A percentile compares a stretch with the other conserved stretches of the same genome.
Conservation (phyloP, 805 yeast species). For the Teunomyces panamensis region DNA sequence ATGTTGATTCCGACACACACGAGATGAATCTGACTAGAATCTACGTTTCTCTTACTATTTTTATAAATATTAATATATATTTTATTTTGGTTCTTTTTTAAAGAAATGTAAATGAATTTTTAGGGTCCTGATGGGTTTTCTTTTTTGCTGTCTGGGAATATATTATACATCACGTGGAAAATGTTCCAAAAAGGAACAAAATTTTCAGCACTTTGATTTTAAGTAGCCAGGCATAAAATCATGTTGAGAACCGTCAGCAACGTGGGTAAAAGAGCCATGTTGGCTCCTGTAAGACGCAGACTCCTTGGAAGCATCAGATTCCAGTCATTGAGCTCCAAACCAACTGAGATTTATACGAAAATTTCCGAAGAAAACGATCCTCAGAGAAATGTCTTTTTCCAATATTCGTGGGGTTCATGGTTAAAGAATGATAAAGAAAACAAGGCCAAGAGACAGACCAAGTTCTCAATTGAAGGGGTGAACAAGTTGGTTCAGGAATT, state of each 20-base stretch:
- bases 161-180: neutral
- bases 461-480: slow-evolving; percentile 78
- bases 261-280: neutral
- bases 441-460: slow-evolving; percentile 72
- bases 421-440: slow-evolving; percentile 71
- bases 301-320: neutral
- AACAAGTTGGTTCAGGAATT: slow-evolving; percentile 50
- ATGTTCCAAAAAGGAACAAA: neutral
- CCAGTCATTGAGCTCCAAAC: slow-evolving; percentile 12
- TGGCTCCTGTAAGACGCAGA: neutral
- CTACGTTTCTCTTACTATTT: too few species aligned
- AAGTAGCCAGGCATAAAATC: neutral
- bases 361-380: slow-evolving; percentile 64
- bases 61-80: too few species aligned
- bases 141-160: too few species aligned
- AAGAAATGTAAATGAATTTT: neutral
- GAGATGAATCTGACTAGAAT: slow-evolving; percentile 19
- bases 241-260: slow-evolving; percentile 2
- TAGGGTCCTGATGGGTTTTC: neutral
- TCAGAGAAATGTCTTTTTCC: slow-evolving; percentile 68
- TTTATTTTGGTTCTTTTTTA: neutral
- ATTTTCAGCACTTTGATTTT: neutral
- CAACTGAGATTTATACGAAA: slow-evolving; percentile 49
- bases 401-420: slow-evolving; percentile 97
- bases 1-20: slow-evolving; percentile 22